phyloP scores from a whole-genome alignment of 768 basidiomycete species.

The Psilocybe subaeruginosa region DNA sequence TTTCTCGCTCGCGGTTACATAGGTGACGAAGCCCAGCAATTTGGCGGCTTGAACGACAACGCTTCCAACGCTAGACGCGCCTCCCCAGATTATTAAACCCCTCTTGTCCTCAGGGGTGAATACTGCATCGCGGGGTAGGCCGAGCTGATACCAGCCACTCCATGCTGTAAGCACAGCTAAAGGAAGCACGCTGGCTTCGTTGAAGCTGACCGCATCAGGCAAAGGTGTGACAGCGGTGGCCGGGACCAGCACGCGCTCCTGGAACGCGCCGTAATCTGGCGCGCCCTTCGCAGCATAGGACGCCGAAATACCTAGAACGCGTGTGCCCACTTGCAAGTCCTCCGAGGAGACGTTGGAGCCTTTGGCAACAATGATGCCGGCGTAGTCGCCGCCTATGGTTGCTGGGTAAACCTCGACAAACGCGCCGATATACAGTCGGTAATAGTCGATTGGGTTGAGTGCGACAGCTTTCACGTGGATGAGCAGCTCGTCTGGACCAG shows the following conservation, averaged over 20 bases:
- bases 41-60: not conserved
- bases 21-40: not conserved
- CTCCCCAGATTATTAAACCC: not conserved
- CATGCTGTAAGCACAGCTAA: not conserved
- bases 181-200: not conserved
- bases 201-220: not conserved
- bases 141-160: not conserved
- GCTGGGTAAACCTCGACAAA: not conserved
- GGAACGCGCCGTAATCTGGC: not conserved
- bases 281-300: not conserved
- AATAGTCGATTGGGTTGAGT: not conserved
- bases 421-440: not conserved
- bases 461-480: not conserved
- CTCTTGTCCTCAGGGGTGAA: not conserved
- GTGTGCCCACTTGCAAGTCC: not conserved
- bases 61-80: not conserved
- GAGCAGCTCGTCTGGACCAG: not conserved
- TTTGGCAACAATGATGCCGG: not conserved
- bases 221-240: not conserved
- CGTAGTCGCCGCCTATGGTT: not conserved
- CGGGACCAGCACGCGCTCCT: not conserved
- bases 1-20: not conserved
- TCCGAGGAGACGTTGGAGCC: not conserved
- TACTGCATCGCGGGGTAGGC: not conserved
- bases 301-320: not conserved